Percentiles rank a stretch among this genome's conserved stretches.
phyloP scores from a whole-genome alignment of 1,284 basidiomycete genomes.

The Tausonia pullulans region DNA sequence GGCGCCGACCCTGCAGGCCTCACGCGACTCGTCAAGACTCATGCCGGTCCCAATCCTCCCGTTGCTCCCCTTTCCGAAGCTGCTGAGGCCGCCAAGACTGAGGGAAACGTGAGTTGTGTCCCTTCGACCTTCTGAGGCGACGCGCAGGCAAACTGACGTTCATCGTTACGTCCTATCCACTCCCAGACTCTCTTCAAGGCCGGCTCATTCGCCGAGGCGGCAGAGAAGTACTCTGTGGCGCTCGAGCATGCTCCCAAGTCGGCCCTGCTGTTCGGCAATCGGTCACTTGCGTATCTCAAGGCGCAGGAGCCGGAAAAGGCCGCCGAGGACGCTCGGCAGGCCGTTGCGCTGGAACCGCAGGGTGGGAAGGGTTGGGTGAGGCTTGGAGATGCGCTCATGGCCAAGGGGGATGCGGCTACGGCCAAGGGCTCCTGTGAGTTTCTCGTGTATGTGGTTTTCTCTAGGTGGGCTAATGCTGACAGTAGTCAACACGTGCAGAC shows the following conservation, averaged over 20 bases:
- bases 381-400: conserved; percentile 19
- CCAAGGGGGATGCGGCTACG: conserved; percentile 1
- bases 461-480: not conserved
- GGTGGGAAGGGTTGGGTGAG: conserved; percentile 22
- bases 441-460: not conserved
- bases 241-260: conserved; percentile 11
- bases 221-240: conserved; percentile 18
- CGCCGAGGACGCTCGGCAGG: conserved; percentile 18
- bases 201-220: conserved; percentile 9
- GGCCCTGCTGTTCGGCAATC: conserved; percentile 18
- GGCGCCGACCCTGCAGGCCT: conserved; percentile 22
- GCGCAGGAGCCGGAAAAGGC: conserved; percentile 5
- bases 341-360: conserved; percentile 16
- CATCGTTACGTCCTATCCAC: too few relatives aligned
- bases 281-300: conserved; percentile 18
- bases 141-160: too few relatives aligned
- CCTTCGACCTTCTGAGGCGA: not conserved
- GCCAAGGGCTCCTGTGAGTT: conserved; percentile 18
- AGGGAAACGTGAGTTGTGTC: conserved; percentile 15
- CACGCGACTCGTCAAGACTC: conserved; percentile 16
- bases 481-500: not conserved
- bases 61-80: conserved; percentile 18
- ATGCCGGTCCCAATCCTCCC: conserved; percentile 23
- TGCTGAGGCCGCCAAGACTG: conserved; percentile 20
- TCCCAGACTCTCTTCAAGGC: conserved; percentile 15